Evolutionary conservation across 2,329 filamentous ascomycete genomes (phyloP).

Genomic region (Xenosphaeropsis pyriputrescens): DNA sequence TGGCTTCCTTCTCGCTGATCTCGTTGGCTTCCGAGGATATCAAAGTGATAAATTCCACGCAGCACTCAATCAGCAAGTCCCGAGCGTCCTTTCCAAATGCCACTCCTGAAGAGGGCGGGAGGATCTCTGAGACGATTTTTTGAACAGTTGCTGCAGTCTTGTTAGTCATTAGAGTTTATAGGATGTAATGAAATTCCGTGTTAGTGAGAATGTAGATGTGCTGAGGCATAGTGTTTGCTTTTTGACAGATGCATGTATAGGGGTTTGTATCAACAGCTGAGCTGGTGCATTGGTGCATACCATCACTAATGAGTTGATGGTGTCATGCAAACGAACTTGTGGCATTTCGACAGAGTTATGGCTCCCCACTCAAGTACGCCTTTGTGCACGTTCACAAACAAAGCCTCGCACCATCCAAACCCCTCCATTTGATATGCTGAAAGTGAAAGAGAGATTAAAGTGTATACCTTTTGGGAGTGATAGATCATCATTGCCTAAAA

Average conservation of each 20-base stretch:
- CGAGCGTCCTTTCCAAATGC: slow-evolving; percentile 91
- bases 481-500: slow-evolving; percentile 43
- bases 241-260: background rate
- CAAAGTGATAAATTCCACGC: slow-evolving; percentile 96
- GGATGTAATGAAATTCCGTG: background rate
- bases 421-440: background rate
- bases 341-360: background rate
- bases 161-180: slow-evolving; percentile 2
- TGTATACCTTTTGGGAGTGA: slow-evolving; percentile 46
- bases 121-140: slow-evolving; percentile 87
- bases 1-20: slow-evolving; percentile 95
- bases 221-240: background rate
- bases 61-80: slow-evolving; percentile 94
- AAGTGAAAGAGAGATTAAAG: slow-evolving; percentile 3
- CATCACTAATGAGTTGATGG: background rate
- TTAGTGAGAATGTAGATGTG: background rate
- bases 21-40: slow-evolving; percentile 98
- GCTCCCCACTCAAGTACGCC: background rate
- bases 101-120: slow-evolving; percentile 61
- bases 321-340: background rate
- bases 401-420: background rate
- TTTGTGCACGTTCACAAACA: background rate
- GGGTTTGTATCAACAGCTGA: background rate
- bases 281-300: background rate
- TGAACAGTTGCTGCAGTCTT: slow-evolving; percentile 45